phyloP scores from a whole-genome alignment of 2,329 filamentous ascomycete genomes.

The Alternaria ventricosa region DNA sequence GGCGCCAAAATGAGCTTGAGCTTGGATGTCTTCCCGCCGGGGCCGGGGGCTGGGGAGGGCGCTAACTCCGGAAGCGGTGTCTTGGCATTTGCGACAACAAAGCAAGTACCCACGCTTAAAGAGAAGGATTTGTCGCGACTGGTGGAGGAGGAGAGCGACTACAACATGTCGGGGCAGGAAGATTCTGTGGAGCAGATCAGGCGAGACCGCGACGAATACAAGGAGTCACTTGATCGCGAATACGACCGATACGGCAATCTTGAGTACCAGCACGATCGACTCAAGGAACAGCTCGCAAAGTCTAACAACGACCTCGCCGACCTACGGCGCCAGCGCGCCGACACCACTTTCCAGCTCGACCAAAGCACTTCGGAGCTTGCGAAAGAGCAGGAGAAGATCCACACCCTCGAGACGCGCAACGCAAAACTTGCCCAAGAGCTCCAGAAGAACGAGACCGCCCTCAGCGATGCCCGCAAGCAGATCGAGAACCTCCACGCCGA shows the following conservation, averaged over 20 bases:
- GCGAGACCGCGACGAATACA: background rate
- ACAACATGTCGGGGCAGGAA: conserved; percentile 1
- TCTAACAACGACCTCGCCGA: background rate
- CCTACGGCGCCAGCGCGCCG: background rate
- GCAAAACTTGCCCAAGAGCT: background rate
- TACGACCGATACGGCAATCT: conserved; percentile 1
- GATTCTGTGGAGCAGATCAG: background rate
- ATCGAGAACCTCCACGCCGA: background rate
- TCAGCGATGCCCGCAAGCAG: background rate
- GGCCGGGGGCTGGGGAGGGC: background rate
- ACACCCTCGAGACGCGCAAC: conserved; percentile 3
- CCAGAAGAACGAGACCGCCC: background rate
- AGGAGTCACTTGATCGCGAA: background rate
- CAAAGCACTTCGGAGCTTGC: background rate
- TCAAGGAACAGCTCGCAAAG: background rate
- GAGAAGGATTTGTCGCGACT: background rate
- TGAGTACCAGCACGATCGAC: background rate
- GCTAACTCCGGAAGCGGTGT: conserved; percentile 7
- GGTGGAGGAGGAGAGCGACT: conserved; percentile 8
- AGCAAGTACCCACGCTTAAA: conserved; percentile 13
- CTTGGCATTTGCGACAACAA: conserved; percentile 14
- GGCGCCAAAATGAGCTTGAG: conserved; percentile 9
- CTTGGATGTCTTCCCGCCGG: conserved; percentile 3
- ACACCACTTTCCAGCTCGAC: background rate
- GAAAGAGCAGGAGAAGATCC: background rate